Evolutionary conservation across 208 protist genomes (phyloP).

Genomic region (Acanthamoeba castellanii): DNA sequence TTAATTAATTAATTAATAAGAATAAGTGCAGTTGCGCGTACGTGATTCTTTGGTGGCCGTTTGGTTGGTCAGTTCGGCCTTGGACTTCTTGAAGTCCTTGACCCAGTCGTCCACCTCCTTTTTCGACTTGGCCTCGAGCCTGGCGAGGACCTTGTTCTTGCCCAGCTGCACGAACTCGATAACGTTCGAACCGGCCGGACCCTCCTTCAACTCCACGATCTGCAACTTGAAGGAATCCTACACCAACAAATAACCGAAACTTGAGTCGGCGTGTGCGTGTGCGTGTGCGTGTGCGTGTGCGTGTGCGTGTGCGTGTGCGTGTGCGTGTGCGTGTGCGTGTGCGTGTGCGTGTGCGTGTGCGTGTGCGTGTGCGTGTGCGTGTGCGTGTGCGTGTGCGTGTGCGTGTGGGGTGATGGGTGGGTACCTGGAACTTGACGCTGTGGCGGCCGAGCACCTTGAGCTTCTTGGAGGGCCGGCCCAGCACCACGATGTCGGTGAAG

Average conservation of each 20-base stretch:
- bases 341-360: too few species aligned
- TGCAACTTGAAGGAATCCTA: conserved; percentile 21
- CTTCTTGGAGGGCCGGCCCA: conserved; percentile 53
- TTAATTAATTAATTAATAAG: neutral
- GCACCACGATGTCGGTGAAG: conserved; percentile 60
- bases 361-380: neutral
- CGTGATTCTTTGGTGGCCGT: conserved; percentile 36
- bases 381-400: neutral
- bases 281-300: too few species aligned
- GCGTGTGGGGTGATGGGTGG: neutral
- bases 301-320: neutral
- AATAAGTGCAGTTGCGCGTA: neutral
- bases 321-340: too few species aligned
- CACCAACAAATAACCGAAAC: neutral
- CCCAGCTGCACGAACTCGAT: conserved; percentile 57
- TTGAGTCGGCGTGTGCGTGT: too few species aligned
- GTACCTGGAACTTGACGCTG: conserved; percentile 1
- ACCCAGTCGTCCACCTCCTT: conserved; percentile 36
- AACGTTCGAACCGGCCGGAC: neutral
- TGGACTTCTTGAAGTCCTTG: conserved; percentile 33
- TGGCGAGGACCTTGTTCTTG: conserved; percentile 20
- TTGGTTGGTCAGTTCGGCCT: neutral
- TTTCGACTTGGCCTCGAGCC: neutral
- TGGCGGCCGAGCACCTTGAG: neutral
- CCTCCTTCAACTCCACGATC: neutral